Conservation (phyloP, 306 rosid species). For the Rosa chinensis region DNA sequence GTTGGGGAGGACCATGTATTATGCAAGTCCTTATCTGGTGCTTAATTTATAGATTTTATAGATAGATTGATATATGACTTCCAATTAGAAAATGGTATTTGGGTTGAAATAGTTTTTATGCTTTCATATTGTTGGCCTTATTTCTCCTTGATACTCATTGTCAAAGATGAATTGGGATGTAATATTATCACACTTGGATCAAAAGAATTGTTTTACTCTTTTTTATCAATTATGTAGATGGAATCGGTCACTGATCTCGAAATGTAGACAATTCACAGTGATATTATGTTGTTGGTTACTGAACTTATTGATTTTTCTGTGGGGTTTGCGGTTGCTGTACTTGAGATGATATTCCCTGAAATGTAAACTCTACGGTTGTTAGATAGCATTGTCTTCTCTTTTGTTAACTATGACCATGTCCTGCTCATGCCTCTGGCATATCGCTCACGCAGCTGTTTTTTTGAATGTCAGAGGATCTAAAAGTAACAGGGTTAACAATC, state of each 20-base stretch:
- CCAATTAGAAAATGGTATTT: not conserved
- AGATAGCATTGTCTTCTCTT: not conserved
- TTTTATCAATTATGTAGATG: not conserved
- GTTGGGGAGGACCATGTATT: not conserved
- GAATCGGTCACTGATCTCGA: not conserved
- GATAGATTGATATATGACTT: not conserved
- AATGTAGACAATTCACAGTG: not conserved
- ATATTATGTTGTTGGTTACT: not conserved
- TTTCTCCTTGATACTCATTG: not conserved
- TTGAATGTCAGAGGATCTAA: constrained; percentile 5
- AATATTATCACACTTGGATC: not conserved
- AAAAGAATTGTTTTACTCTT: not conserved
- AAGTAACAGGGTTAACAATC: not conserved
- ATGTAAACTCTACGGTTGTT: too few relatives aligned
- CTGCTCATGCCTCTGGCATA: not conserved
- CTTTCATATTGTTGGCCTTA: not conserved
- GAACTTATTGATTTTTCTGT: too few relatives aligned
- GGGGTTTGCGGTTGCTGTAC: not conserved
- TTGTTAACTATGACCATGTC: not conserved
- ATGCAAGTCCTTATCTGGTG: not conserved
- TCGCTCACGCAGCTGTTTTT: not conserved
- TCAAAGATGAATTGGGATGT: not conserved
- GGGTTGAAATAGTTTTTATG: not conserved
- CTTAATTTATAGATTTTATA: not conserved
- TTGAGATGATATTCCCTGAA: not conserved